Percentiles rank a stretch among this genome's conserved stretches.
Conservation (phyloP, 805 yeast species). For the Lipomyces lipofer region DNA sequence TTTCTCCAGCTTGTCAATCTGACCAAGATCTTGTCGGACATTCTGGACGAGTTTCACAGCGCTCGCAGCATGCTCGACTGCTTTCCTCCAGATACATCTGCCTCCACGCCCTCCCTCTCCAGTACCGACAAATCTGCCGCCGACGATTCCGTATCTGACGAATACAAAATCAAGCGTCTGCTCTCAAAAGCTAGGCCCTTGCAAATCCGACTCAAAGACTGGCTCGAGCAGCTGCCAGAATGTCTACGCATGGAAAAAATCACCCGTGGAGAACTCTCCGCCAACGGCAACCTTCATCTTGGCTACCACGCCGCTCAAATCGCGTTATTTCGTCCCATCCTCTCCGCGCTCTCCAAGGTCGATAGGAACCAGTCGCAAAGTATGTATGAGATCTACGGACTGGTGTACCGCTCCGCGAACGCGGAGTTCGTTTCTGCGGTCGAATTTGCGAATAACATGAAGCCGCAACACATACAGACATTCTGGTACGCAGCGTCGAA, state of each 20-base stretch:
- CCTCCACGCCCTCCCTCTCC: neutral
- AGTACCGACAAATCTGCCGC: neutral
- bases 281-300: slow-evolving; percentile 34
- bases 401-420: slow-evolving; percentile 32
- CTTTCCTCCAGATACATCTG: slow-evolving; percentile 14
- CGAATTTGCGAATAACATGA: slow-evolving; percentile 32
- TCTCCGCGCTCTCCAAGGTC: slow-evolving; percentile 29
- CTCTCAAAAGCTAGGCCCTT: slow-evolving; percentile 31
- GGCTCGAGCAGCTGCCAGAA: slow-evolving; percentile 41
- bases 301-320: slow-evolving; percentile 36
- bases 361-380: slow-evolving; percentile 20
- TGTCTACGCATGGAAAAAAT: slow-evolving; percentile 32
- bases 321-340: slow-evolving; percentile 33
- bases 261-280: slow-evolving; percentile 33
- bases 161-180: slow-evolving; percentile 17
- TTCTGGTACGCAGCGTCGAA: slow-evolving; percentile 37
- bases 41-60: slow-evolving; percentile 31
- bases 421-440: slow-evolving; percentile 35
- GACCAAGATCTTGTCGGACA: slow-evolving; percentile 41
- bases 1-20: slow-evolving; percentile 40
- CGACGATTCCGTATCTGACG: slow-evolving; percentile 10
- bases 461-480: slow-evolving; percentile 35
- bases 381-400: slow-evolving; percentile 28
- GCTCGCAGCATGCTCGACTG: slow-evolving; percentile 25
- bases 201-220: slow-evolving; percentile 39